Conservation (phyloP, 2,329 filamentous ascomycete genomes). For the Macroventuria anomochaeta region DNA sequence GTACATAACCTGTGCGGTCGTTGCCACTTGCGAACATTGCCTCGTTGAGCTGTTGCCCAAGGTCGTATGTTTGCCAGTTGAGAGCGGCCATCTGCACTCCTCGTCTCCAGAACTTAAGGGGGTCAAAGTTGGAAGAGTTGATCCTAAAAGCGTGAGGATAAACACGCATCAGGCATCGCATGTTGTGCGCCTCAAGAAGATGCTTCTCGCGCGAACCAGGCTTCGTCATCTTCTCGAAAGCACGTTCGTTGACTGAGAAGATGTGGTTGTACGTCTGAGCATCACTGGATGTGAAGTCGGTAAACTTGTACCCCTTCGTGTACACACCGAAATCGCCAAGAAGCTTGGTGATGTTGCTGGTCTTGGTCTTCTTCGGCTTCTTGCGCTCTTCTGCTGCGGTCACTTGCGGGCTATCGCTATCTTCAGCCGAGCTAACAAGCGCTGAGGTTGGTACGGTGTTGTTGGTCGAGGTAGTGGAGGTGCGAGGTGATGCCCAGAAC, state of each 20-base stretch:
- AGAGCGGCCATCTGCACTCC: slow-evolving; percentile 97
- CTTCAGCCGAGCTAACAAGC: slow-evolving; percentile 68
- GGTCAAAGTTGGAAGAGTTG: slow-evolving; percentile 92
- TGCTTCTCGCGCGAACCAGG: slow-evolving; percentile 77
- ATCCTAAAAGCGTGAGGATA: slow-evolving; percentile 86
- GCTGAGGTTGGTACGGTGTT: slow-evolving; percentile 63
- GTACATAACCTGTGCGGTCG: slow-evolving; percentile 88
- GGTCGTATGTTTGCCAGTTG: slow-evolving; percentile 98
- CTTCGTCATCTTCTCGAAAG: slow-evolving; percentile 81
- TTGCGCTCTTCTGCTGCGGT: slow-evolving; percentile 64
- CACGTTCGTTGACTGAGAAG: slow-evolving; percentile 90
- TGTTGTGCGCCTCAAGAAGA: slow-evolving; percentile 86
- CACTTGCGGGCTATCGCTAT: slow-evolving; percentile 71
- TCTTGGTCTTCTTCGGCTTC: slow-evolving; percentile 66
- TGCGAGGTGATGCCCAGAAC: slow-evolving; percentile 59
- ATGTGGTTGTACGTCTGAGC: slow-evolving; percentile 93
- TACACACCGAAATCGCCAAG: slow-evolving; percentile 87
- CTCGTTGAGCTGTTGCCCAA: slow-evolving; percentile 94
- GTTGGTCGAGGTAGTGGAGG: slow-evolving; percentile 63
- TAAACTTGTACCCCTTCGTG: slow-evolving; percentile 79
- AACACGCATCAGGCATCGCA: slow-evolving; percentile 83
- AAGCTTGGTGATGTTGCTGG: slow-evolving; percentile 83
- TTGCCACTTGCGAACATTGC: slow-evolving; percentile 94
- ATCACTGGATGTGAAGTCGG: slow-evolving; percentile 76
- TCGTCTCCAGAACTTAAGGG: slow-evolving; percentile 89